Evolutionary conservation across 768 basidiomycete genomes (phyloP), one percentile per base, ranked within the genome.

Genomic region (Nidularia sp.): DNA sequence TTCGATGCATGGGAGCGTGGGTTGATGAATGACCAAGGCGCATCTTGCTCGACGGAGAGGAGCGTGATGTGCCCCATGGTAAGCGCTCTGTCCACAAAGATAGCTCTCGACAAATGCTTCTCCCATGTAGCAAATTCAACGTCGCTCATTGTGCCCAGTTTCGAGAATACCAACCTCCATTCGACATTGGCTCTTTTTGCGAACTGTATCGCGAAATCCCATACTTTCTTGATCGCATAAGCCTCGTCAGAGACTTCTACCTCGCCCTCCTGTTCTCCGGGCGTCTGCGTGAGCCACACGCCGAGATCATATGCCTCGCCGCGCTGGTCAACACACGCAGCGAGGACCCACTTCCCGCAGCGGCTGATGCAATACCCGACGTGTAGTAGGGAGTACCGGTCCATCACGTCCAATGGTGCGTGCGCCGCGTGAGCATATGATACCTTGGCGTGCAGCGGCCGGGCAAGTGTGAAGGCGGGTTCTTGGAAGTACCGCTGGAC

Each of bases 161-260:
- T 89, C 5, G 86, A 70, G 52, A 94, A 73, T 6, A 87, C 83
- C 8, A 93, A 69, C 48, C 86, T 77, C 92, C 92, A 94, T 62
- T 93, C 90, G 18, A 91, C 71, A 61, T 83, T 81, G 8, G 85
- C 85, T 55, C 73, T 80, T 59, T 74, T 76, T 8, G 84, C 81
- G 59, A 88, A 80, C 34, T 77, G 73, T 50, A 78, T 62, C 0
- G 77, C 79, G 65, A 93, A 90, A 10, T 76, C 75, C 90, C 90
- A 92, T 5, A 93, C 73, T 53, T 81, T 81, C 47, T 66, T 70
- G 2, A 85, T 76, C 3, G 81, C 66, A 53, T 80, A 80, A 10
- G 67, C 66, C 54, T 83, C 80, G 18, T 77, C 72, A 29, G 65
- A 58, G 4, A 62, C 51, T 51, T 66, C 70, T 12, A 51, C 59